Percentiles rank a stretch among this genome's conserved stretches.
These are phyloP conservation scores for Colletotrichum filicis DNA, from an alignment of 2,329 filamentous ascomycete genomes.

Conservation along the genomic window DNA sequence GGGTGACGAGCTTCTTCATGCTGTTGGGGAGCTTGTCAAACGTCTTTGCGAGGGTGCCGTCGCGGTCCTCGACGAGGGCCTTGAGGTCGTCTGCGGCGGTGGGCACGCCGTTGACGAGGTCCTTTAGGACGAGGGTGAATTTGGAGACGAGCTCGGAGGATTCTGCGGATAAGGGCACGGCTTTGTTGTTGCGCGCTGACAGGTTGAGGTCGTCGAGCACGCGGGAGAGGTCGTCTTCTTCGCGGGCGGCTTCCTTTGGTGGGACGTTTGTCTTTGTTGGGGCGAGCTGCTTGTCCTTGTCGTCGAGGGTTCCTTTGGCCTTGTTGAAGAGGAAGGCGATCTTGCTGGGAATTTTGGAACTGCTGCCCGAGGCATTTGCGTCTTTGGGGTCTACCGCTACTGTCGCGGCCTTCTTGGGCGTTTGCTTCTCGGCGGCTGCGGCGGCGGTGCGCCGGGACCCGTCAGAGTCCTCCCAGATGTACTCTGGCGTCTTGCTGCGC, in stretches of 20 bases:
- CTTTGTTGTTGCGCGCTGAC: conserved; percentile 84
- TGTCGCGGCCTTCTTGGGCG: conserved; percentile 37
- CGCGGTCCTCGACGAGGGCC: conserved; percentile 68
- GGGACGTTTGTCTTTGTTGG: conserved; percentile 46
- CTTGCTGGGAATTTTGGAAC: conserved; percentile 43
- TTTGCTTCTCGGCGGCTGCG: conserved; percentile 16
- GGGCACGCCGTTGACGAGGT: conserved; percentile 90
- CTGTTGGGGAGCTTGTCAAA: conserved; percentile 79
- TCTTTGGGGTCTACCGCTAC: conserved; percentile 45
- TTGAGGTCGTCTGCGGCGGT: conserved; percentile 93
- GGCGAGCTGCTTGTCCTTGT: conserved; percentile 49
- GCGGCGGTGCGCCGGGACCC: conserved; percentile 23
- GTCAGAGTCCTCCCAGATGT: conserved; percentile 55
- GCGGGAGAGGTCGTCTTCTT: conserved; percentile 78
- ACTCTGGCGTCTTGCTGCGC: conserved; percentile 60
- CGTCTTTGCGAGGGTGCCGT: conserved; percentile 67
- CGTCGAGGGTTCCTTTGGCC: conserved; percentile 42
- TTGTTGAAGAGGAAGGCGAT: conserved; percentile 48
- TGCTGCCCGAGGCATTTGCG: conserved; percentile 15
- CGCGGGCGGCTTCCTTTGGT: conserved; percentile 55
- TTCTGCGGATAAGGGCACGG: conserved; percentile 85
- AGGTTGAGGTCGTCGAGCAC: conserved; percentile 89
- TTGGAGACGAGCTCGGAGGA: conserved; percentile 83
- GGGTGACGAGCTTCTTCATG: conserved; percentile 86
- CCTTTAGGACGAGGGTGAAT: conserved; percentile 92